A percentile compares a stretch with the other conserved stretches of the same genome.
phyloP scores from a whole-genome alignment of 345 rosid genomes.

The Trapa bicornis region DNA sequence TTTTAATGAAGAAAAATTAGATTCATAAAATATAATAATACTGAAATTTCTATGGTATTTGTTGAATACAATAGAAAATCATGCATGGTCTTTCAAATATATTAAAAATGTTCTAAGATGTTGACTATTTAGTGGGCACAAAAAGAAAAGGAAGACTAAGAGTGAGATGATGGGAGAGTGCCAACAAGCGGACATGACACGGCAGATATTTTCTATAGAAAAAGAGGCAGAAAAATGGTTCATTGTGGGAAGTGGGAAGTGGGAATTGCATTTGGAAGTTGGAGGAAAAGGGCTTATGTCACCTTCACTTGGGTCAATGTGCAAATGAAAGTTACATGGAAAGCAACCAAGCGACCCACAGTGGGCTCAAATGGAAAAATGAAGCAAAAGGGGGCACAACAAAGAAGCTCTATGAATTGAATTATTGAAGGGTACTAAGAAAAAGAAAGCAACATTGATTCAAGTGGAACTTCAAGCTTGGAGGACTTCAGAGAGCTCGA shows the following conservation, averaged over 20 bases:
- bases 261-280: not conserved
- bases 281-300: not conserved
- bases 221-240: no score
- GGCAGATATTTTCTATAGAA: no score
- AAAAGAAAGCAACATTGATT: not conserved
- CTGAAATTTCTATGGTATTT: no score
- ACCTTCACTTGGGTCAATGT: not conserved
- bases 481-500: slow-evolving; percentile 23
- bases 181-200: no score
- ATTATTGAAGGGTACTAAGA: not conserved
- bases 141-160: no score
- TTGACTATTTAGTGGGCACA: no score
- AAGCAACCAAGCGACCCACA: slow-evolving; percentile 1
- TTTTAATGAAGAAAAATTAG: no score
- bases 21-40: no score
- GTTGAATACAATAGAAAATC: no score
- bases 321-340: not conserved
- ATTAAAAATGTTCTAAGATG: no score
- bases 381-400: not conserved
- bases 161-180: no score
- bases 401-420: not conserved
- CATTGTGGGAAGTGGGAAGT: not conserved
- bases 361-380: not conserved
- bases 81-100: no score
- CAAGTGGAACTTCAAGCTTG: not conserved